These are phyloP conservation scores for Boletellus deceptivus DNA, from an alignment of 1,284 basidiomycete genomes.

Conservation along the genomic window DNA sequence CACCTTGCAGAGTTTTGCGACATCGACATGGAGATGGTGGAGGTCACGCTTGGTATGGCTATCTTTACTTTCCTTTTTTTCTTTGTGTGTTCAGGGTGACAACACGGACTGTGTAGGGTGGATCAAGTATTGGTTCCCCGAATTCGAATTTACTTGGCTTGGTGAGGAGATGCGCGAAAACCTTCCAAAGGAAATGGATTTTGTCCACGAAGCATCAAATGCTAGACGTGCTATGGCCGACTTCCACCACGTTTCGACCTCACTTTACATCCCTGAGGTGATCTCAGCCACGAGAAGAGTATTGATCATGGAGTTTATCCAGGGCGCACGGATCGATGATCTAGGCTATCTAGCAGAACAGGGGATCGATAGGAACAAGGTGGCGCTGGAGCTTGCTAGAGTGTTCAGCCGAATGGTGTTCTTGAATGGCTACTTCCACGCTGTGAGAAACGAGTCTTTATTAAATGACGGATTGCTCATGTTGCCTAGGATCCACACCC, in stretches of 20 bases:
- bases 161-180: constrained; percentile 91
- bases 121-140: constrained; percentile 86
- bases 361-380: constrained; percentile 91
- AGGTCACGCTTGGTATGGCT: constrained; percentile 66
- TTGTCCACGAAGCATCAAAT: constrained; percentile 87
- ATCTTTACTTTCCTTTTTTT: neutral
- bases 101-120: constrained; percentile 46
- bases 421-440: constrained; percentile 90
- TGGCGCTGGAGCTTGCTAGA: constrained; percentile 84
- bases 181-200: constrained; percentile 95
- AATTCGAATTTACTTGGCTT: constrained; percentile 95
- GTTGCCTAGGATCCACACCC: constrained; percentile 68
- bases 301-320: constrained; percentile 91
- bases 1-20: constrained; percentile 91
- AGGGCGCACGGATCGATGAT: constrained; percentile 90
- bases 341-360: constrained; percentile 80
- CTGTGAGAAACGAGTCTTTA: constrained; percentile 44
- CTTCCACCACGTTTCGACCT: constrained; percentile 74
- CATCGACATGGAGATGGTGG: constrained; percentile 83
- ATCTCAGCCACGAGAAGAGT: constrained; percentile 83
- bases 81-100: neutral
- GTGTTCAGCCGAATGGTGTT: constrained; percentile 98
- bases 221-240: constrained; percentile 71
- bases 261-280: constrained; percentile 90
- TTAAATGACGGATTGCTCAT: constrained; percentile 1